Evolutionary conservation across 345 rosid species (phyloP), one percentile per base, ranked within the genome.

Genomic region (Trapa bicornis): DNA sequence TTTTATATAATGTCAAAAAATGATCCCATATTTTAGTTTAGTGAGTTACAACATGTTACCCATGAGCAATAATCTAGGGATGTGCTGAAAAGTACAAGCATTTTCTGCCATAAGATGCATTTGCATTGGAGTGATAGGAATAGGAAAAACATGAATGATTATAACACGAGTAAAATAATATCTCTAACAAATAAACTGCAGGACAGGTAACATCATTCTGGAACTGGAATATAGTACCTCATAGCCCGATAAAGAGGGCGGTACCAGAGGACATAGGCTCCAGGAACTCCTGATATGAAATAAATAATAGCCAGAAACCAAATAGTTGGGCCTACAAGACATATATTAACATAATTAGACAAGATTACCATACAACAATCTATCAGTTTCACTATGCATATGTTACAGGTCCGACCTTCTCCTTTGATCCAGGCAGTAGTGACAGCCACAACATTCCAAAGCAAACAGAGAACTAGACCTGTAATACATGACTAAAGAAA

Each of bases 241-340:
- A 87, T 85, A 72, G 99, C 99, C 72, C 92, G 86, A 74, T 95
- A 95, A 58, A 95, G 86, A 64, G 99, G 99, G 65, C 92, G 89
- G 75, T 95, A 95, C 99, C 99, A 95, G 70, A 81, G 47, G 66
- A 86, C 83, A 67, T 91, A 95, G 67, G 79, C 96, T 61, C 97
- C 98, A 73, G 99, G 99, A 79, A 80, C 86, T 65, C 98, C 98
- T 0, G 94, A 67, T 66, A 95, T 78, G 84, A 83, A 82, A 78
- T 95, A 95, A 79, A 95, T 95, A 72, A 91, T 74, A 65, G 99
- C 87, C 48, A 95, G 96, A 82, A 95, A 82, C 99, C 99, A 95
- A 73, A 91, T 91, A n/a, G 86, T 89, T 50, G 84, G 85, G 77
- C 95, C 63, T 58, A 32, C 22, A 58, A 65, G 50, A 56, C 37